A percentile compares a stretch with the other conserved stretches of the same genome.
Conservation (phyloP, 352 stramenopile genomes). For the Phytophthora agathidicida region DNA sequence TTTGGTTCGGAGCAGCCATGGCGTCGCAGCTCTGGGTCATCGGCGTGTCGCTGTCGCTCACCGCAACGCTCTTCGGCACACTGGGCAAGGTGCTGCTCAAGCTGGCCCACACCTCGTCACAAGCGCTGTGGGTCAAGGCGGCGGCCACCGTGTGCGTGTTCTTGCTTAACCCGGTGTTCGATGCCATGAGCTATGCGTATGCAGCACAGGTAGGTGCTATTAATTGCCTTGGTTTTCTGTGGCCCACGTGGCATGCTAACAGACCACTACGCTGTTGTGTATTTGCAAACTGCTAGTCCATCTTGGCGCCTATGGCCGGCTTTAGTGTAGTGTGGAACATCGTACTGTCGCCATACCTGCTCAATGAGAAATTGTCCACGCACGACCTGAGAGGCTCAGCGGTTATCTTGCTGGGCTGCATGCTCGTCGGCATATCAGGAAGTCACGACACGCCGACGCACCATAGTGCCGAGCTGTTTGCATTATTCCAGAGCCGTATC, state of each 20-base stretch:
- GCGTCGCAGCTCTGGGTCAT: constrained; percentile 66
- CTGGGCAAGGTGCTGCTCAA: constrained; percentile 90
- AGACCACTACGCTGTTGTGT: constrained; percentile 23
- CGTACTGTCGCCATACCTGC: constrained; percentile 79
- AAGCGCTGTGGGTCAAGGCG: constrained; percentile 62
- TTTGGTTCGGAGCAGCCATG: constrained; percentile 35
- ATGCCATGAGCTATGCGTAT: constrained; percentile 88
- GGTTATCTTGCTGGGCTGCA: constrained; percentile 78
- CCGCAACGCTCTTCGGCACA: constrained; percentile 85
- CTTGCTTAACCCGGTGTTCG: constrained; percentile 85
- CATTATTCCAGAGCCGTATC: constrained; percentile 69
- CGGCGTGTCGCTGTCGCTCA: constrained; percentile 78
- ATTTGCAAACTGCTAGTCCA: constrained; percentile 51
- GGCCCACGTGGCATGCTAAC: constrained; percentile 29
- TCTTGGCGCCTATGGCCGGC: constrained; percentile 85
- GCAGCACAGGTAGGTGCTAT: constrained; percentile 65
- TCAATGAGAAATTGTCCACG: constrained; percentile 78
- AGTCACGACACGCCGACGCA: constrained; percentile 84
- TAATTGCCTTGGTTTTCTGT: background rate
- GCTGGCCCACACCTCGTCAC: constrained; percentile 72
- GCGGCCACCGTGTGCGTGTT: constrained; percentile 83
- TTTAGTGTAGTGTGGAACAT: constrained; percentile 92
- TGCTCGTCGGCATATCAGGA: constrained; percentile 77
- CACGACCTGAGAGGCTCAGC: constrained; percentile 76
- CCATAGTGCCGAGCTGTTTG: constrained; percentile 78